Evolutionary conservation across 257 asterid species (phyloP), one percentile per base, ranked within the genome.

Genomic region (Plantago elongata): DNA sequence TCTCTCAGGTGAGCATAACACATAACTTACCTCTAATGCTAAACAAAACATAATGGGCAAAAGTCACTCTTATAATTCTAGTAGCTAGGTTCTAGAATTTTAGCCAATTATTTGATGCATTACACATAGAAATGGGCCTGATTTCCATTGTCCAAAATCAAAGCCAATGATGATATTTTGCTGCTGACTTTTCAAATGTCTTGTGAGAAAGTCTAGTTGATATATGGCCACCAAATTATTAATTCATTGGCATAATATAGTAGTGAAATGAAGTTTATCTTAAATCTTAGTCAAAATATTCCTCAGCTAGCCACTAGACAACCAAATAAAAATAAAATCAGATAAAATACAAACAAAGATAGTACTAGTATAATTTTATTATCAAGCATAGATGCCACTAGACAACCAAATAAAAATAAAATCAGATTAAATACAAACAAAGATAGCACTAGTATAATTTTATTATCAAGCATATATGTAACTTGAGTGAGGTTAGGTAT

Each of bases 1-100:
- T 60, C 92, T 91, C 57, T 88, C 96, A n/a, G 95, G 98, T 90
- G 67, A 65, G 17, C 27, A 3, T 54, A 18, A 6, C 57, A 6
- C 10, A 3, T 43, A 11, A 11, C 16, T 14, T 13, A 34, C 46
- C 5, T 11, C 0, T 16, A 10, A 0, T 16, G 48, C 44, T 22
- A 45, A 45, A 18, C 27, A 3, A 3, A 18, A 16, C 52, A 14
- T 44, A 13, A 1, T 11, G 27, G 15, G 37, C 45, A 42, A 13
- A 22, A 22, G 2, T 22, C 27, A 22, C 27, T 22, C 27, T 22
- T 22, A 22, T 22, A 1, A 22, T 22, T 22, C 27, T 22, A 22
- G 27, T 22, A 1, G 27, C 27, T 22, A 1, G 27, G 1, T 22
- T 22, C 27, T 22, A 22, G 27, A 22, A 22, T 1, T 22, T 22